Base-by-base conservation (phyloP, 2,329 filamentous ascomycete genomes). In the Tolypocladium endophyticum region DNA sequence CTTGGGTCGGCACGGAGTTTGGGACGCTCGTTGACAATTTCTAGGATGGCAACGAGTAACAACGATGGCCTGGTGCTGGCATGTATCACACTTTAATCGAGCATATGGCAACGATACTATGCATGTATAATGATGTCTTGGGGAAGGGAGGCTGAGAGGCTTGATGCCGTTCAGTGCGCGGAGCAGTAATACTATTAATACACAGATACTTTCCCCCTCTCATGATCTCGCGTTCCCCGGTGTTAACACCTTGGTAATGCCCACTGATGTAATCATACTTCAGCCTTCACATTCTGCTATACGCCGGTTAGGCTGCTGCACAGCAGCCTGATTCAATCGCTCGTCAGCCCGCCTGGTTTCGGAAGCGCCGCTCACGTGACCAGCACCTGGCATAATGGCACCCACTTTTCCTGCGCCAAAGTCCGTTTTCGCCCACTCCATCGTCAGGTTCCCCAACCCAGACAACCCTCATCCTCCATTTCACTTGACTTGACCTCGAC, bases 1-100 rank as follows among this genome's bases (percentile, higher is more conserved):
- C 16, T 56, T 52, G 38, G 36, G n/a, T 55, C 25, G 59, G 61
- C 59, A 58, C 23, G 61, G 59, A 35, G 62, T 63, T 61, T 25
- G 50, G 30, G 62, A 41, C 38, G 35, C 54, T 16, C n/a, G 16
- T 55, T 56, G 28, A 35, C 39, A 35, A 57, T 28, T 36, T 35
- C 52, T 28, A 50, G 57, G 41, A 57, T 59, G 58, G 45, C 50
- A 18, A 55, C 30, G 59, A 28, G 30, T n/a, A 30, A 18, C 55
- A 59, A 55, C 57, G 55, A 38, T 50, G 38, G 20, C 30, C 33
- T 53, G 50, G 33, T 35, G 50, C 28, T 53, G 50, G 20, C 30
- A 35, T 53, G 33, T 30, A 53, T 35, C 50, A 35, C 50, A 20
- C 28, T 53, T 53, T 28, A 33, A 53, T 53, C 20, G 50, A 53